Base-by-base conservation (phyloP, 371 early-diverging fungal species). In the Rhizopus arrhizus region DNA sequence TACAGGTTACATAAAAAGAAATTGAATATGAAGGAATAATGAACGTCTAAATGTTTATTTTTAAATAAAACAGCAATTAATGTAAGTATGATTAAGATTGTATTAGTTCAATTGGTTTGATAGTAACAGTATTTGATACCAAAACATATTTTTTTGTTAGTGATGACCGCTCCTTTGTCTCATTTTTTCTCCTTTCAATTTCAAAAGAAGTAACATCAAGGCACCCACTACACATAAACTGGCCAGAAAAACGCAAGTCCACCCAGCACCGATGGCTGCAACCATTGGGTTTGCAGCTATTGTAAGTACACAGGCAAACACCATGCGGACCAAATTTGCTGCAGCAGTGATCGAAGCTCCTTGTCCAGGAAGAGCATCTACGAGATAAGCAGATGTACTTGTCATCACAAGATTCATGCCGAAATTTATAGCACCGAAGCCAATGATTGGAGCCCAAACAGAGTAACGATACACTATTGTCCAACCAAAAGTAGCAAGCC, bases 271-370 rank as follows among this genome's bases (percentile, higher is more conserved):
- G 9, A 72, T 38, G 8, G 65, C 56, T 6, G 51, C 33, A 12
- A 67, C 67, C 61, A 73, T 56, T 3, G 66, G 70, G 35, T 61
- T 67, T 5, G 70, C 62, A 33, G 65, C 58, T 56, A 78, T 47
- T 1, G 80, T 74, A 7, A 72, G 52, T 41, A 75, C 66, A 56
- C 75, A 79, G 6, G 82, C 80, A 47, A 80, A 10, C 31, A 72
- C 43, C 76, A 77, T 77, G 7, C 78, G 65, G 34, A 75, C 55
- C 16, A 82, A 68, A 53, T 79, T 81, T 40, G 65, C 72, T 4
- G 77, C 71, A 0, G 81, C 79, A 7, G 75, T 77, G 16, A 72
- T 74, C 8, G 77, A 72, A 2, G 80, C 74, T 9, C 79, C 81
- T 10, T 68, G 61, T 3, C 81, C 77, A 12, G 75, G 75, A 7